Conservation (phyloP, 176 grass and related monocot species). For the Phoenix roebelenii region DNA sequence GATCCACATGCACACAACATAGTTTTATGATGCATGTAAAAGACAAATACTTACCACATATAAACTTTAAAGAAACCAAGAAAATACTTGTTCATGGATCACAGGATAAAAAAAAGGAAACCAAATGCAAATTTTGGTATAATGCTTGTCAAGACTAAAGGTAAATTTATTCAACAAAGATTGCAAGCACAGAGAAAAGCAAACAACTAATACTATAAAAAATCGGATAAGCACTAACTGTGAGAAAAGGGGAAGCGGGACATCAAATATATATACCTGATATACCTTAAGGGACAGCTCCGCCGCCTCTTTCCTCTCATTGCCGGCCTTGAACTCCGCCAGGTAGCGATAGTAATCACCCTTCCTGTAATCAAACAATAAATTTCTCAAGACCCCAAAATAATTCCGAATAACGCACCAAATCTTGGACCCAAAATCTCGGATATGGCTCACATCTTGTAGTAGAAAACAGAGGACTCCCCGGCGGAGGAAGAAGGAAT, state of each 20-base stretch:
- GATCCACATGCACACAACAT: too few relatives aligned
- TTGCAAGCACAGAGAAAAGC: too few relatives aligned
- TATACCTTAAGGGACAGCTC: conserved; percentile 18
- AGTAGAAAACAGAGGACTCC: conserved; percentile 18
- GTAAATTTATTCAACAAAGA: too few relatives aligned
- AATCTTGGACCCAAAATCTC: background rate
- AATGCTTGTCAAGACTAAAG: too few relatives aligned
- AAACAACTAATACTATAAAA: background rate
- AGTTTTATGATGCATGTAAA: too few relatives aligned
- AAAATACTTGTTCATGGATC: too few relatives aligned
- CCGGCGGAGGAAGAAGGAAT: conserved; percentile 8
- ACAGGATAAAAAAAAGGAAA: too few relatives aligned
- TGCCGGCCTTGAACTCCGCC: conserved; percentile 22
- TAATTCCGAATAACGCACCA: background rate
- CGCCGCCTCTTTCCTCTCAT: conserved; percentile 20
- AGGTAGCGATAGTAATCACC: conserved; percentile 39
- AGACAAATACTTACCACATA: too few relatives aligned
- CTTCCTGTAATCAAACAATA: conserved; percentile 16
- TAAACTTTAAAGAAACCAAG: too few relatives aligned
- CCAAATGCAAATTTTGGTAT: too few relatives aligned
- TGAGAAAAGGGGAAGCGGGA: background rate
- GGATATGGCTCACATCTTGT: conserved; percentile 15
- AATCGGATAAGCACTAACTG: background rate
- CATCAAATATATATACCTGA: conserved; percentile 2
- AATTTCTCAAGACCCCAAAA: background rate